Evolutionary conservation across 2,329 filamentous ascomycete species (phyloP).

Genomic region (Chrysosphaeria jannelii): DNA sequence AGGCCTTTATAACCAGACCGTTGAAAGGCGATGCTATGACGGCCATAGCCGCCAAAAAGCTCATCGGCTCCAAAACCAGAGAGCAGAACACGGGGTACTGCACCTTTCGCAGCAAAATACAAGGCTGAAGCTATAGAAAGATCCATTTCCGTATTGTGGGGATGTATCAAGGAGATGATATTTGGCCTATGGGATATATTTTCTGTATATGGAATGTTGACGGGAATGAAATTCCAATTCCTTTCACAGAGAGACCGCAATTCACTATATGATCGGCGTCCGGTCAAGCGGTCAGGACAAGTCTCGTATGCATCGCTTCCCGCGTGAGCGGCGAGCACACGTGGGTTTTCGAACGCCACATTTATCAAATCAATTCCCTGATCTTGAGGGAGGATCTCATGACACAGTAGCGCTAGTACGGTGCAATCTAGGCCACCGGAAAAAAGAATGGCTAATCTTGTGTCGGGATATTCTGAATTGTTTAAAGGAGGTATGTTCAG

Average conservation of each 20-base stretch:
- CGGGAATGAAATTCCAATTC: conserved; percentile 54
- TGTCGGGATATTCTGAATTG: conserved; percentile 4
- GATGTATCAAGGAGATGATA: conserved; percentile 53
- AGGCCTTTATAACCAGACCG: conserved; percentile 40
- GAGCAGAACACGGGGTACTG: conserved; percentile 33
- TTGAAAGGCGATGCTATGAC: conserved; percentile 47
- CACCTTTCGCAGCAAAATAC: conserved; percentile 74
- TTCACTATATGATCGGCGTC: conserved; percentile 50
- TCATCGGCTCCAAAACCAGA: conserved; percentile 91
- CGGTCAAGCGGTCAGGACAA: conserved; percentile 77
- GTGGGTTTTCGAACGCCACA: conserved; percentile 86
- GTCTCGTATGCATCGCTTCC: conserved; percentile 31
- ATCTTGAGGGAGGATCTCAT: conserved; percentile 38
- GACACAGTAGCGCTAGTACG: conserved; percentile 48
- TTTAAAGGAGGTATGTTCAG: conserved; percentile 28
- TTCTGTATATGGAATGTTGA: conserved; percentile 55
- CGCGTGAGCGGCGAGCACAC: conserved; percentile 23
- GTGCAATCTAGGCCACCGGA: conserved; percentile 89
- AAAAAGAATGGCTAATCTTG: conserved; percentile 52
- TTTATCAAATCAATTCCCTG: conserved; percentile 72
- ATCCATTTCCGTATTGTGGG: conserved; percentile 97
- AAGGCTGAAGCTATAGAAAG: conserved; percentile 75
- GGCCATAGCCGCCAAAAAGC: conserved; percentile 74
- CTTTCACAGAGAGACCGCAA: conserved; percentile 39
- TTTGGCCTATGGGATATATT: conserved; percentile 34